Evolutionary conservation across 805 yeast species (phyloP).

Genomic region (Saccharomycopsis microspora): DNA sequence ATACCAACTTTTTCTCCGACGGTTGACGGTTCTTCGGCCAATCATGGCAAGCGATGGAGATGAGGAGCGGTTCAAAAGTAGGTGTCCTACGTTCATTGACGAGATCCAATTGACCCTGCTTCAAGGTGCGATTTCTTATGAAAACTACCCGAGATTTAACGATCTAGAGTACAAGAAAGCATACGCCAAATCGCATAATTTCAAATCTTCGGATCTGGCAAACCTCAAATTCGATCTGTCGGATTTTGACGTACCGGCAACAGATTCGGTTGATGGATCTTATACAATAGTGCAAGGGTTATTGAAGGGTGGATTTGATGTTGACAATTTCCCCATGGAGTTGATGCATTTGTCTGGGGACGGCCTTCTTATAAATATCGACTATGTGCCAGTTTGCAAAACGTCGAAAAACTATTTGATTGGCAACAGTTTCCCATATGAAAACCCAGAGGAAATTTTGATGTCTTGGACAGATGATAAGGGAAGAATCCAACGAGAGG

Average conservation of each 20-base stretch:
- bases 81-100: conserved; percentile 6
- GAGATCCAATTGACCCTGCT: conserved; percentile 6
- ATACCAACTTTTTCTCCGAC: conserved; percentile 2
- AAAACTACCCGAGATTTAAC: conserved; percentile 9
- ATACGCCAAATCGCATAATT: background rate
- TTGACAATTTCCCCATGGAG: conserved; percentile 2
- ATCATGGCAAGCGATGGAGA: background rate
- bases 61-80: background rate
- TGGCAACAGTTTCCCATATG: background rate
- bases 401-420: background rate
- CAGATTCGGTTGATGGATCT: conserved; percentile 1
- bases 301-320: background rate
- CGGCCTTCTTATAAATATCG: conserved; percentile 11
- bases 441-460: background rate
- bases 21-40: background rate
- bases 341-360: conserved; percentile 1
- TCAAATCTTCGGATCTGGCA: background rate
- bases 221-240: background rate
- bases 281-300: background rate
- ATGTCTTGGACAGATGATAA: background rate
- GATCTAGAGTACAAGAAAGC: background rate
- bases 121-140: background rate
- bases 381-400: conserved; percentile 6
- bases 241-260: background rate
- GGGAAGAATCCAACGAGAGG: no score